phyloP scores from a whole-genome alignment of 208 protist species.

The Entamoeba nuttalli region DNA sequence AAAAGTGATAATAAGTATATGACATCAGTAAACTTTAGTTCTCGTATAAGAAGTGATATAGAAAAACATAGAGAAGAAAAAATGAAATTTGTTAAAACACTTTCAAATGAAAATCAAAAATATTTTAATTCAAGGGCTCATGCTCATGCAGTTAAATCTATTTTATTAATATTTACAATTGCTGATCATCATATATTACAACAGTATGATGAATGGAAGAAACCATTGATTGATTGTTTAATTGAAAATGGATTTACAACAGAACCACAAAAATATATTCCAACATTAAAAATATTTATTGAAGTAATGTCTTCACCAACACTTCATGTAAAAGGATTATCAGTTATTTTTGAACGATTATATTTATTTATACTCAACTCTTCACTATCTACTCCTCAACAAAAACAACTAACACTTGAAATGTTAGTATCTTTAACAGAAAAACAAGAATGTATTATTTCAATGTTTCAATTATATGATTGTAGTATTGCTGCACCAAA shows the following conservation, averaged over 20 bases:
- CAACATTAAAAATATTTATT: neutral
- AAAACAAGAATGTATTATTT: neutral
- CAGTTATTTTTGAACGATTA: neutral
- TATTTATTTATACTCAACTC: neutral
- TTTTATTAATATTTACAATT: neutral
- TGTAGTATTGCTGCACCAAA: neutral
- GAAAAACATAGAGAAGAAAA: neutral
- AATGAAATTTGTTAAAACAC: neutral
- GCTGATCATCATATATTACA: neutral
- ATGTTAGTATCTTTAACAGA: neutral
- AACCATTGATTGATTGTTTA: neutral
- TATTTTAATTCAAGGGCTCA: neutral
- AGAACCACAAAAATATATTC: neutral
- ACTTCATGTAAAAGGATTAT: neutral
- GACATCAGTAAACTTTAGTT: neutral
- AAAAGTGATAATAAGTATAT: neutral
- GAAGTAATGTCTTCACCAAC: neutral
- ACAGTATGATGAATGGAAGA: neutral
- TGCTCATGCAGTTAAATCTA: neutral
- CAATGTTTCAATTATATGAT: neutral
- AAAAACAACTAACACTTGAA: neutral
- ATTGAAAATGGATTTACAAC: neutral
- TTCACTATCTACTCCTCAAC: neutral
- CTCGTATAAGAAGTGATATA: neutral
- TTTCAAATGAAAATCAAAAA: neutral